Base-by-base conservation (phyloP, 768 basidiomycete species). In the Lactifluus volemus region DNA sequence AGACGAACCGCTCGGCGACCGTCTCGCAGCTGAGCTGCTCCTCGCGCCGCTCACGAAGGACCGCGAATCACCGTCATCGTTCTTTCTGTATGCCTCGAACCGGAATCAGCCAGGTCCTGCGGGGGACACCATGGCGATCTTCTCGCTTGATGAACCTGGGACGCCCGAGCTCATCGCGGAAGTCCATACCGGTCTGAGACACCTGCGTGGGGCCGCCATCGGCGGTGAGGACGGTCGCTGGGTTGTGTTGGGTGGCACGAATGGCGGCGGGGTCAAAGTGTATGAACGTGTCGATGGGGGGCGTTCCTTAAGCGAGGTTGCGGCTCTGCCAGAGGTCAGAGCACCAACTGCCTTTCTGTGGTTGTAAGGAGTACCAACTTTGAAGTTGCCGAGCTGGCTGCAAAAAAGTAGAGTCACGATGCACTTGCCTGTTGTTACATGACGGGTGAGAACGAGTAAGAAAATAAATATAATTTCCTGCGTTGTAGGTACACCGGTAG, bases 71-170 rank as follows among this genome's bases (percentile, higher is more conserved):
- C 78, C 73, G 76, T 75, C 72, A 0, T 77, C 81, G 2, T 85
- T 85, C 70, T 73, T 91, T 15, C 73, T 91, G 17, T 92, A 89
- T 68, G 73, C 82, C 11, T 86, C 89, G 4, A 92, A 91, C 71
- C 79, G 90, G 36, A 85, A 89, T 66, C 84, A 89, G 67, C 84
- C 84, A 5, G 78, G 81, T 21, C 75, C 82, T 0, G 82, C 79
- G 49, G 88, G 89, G 25, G 89, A 92, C 70, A 81, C 81, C 34
- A 81, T 92, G 63, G 78, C 88, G 5, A 79, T 91, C 36, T 90
- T 86, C 73, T 76, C 80, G 7, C 75, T 84, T 47, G 74, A 75
- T 9, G 74, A 76, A 6, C 71, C 76, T 17, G 76, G 76, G 30
- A 67, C 70, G 29, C 76, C 83, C 2, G 74, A 79, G 60, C 75